Conservation (phyloP, 2,329 filamentous ascomycete species). For the Epichloe aotearoae region DNA sequence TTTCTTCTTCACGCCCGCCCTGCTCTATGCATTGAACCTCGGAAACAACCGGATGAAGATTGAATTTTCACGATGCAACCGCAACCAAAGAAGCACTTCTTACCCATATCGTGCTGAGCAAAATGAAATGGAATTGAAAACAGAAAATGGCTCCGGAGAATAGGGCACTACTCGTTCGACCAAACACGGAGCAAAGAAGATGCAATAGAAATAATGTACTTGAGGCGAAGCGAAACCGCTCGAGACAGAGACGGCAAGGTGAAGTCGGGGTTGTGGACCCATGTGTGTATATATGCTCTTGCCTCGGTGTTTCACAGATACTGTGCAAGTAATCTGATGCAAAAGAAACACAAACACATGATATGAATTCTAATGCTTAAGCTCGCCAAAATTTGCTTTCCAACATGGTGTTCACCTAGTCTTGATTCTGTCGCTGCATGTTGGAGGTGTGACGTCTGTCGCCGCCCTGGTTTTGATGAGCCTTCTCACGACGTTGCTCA, state of each 20-base stretch:
- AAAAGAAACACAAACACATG: not conserved
- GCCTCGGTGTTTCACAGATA: not conserved
- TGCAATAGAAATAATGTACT: no score
- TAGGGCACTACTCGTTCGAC: no score
- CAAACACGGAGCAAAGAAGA: not conserved
- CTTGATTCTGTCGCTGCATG: constrained; percentile 19
- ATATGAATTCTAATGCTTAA: not conserved
- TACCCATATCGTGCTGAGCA: not conserved
- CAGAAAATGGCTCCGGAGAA: not conserved
- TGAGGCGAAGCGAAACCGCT: not conserved
- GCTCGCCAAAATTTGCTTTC: not conserved
- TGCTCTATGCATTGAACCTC: not conserved
- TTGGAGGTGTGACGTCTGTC: constrained; percentile 24
- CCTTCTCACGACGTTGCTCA: constrained; percentile 81
- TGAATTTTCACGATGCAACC: not conserved
- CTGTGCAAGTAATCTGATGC: not conserved
- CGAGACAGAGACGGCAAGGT: not conserved
- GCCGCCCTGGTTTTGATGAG: constrained; percentile 30
- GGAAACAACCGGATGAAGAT: not conserved
- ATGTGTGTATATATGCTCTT: not conserved
- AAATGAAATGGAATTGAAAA: not conserved
- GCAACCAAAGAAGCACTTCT: not conserved
- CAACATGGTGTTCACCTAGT: constrained; percentile 11
- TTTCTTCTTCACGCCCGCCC: not conserved
- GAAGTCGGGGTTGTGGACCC: not conserved